A percentile compares a stretch with the other conserved stretches of the same genome.
phyloP scores from a whole-genome alignment of 2,329 filamentous ascomycete genomes.

The Fulvia fulva region DNA sequence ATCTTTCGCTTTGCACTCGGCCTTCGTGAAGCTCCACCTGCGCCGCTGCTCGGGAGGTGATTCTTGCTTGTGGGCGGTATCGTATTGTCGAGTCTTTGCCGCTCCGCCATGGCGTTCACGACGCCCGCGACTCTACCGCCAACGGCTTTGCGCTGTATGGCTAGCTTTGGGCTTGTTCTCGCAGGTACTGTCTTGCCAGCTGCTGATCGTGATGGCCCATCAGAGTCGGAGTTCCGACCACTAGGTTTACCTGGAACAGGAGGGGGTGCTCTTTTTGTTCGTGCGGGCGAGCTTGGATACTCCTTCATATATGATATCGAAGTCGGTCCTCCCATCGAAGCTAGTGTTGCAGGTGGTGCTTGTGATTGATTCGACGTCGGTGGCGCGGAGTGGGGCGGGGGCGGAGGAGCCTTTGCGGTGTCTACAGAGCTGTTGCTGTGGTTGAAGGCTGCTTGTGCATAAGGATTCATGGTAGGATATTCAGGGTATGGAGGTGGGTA shows the following conservation, averaged over 20 bases:
- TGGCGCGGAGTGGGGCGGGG: constrained; percentile 23
- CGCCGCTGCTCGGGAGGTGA: constrained; percentile 19
- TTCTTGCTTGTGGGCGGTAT: constrained; percentile 11
- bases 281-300: constrained; percentile 41
- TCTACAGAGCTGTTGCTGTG: constrained; percentile 28
- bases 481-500: constrained; percentile 32
- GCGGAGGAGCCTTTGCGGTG: constrained; percentile 19
- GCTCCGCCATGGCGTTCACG: constrained; percentile 30
- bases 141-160: constrained; percentile 35
- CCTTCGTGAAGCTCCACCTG: constrained; percentile 16
- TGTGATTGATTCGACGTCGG: constrained; percentile 8
- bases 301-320: constrained; percentile 46
- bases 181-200: constrained; percentile 23
- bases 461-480: constrained; percentile 26
- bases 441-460: constrained; percentile 22
- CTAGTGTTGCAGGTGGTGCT: constrained; percentile 3
- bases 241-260: constrained; percentile 22
- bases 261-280: constrained; percentile 28
- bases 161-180: constrained; percentile 18
- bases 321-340: constrained; percentile 19
- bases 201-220: constrained; percentile 16
- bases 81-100: constrained; percentile 32
- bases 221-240: constrained; percentile 23
- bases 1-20: constrained; percentile 24
- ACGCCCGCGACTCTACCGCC: constrained; percentile 29